Evolutionary conservation across 257 asterid species (phyloP), one percentile per base, ranked within the genome.

Genomic region (Solanum virginianum): DNA sequence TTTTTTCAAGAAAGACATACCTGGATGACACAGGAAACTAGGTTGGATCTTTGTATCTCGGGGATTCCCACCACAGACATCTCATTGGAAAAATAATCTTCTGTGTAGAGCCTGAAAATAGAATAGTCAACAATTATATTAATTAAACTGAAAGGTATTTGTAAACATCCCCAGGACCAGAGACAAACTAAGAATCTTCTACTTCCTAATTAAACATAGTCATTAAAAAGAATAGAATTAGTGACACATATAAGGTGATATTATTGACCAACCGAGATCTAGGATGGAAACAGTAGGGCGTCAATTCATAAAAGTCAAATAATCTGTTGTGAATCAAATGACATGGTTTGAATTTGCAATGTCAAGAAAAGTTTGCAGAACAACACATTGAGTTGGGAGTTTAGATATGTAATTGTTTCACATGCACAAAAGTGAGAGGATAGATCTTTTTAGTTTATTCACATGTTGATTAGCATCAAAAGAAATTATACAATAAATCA

Each of bases 31-130:
- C 92, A 90, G 62, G 99, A 91, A 83, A 92, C 97, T 39, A 96
- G 98, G 75, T 93, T 96, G 86, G 99, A 95, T 90, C 99, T 91
- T 92, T 95, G 99, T 88, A 96, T 96, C 92, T 96, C 99, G 0
- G 99, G 98, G 80, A 94, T 89, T 81, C 99, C 98, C 88, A 89
- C 91, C 75, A 92, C 84, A 83, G 98, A 84, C 99, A 96, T 96
- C 89, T 96, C 98, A 51, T 92, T 91, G 68, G 89, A 59, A 84
- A 86, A 96, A 90, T 92, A 95, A 72, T 94, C 98, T 89, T 96
- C 98, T 29, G 99, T 93, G 84, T 96, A 96, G 60, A 96, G 97
- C 94, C 99, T 96, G 90, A 82, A 84, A 87, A 36, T 65, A 85
- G 45, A 71, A 84, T 13, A 85, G 66, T 39, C 80, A 66, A 22